These are phyloP conservation scores for Tulasnella sp. DNA, from an alignment of 768 basidiomycete genomes.

Conservation along the genomic window DNA sequence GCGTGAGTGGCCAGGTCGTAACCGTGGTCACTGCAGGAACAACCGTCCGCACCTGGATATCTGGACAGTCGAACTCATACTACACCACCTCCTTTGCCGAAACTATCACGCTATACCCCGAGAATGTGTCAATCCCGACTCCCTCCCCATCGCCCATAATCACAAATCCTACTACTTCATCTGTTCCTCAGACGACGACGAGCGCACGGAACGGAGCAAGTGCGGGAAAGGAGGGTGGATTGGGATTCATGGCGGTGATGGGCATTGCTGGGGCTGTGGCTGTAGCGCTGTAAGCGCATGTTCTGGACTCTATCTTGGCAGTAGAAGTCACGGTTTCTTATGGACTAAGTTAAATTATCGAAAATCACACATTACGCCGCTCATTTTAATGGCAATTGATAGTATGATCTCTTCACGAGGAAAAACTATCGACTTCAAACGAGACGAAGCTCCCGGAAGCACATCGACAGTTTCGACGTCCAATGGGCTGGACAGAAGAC, in stretches of 20 bases:
- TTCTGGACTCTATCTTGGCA: background rate
- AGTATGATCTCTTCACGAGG: too few relatives aligned
- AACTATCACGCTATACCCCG: background rate
- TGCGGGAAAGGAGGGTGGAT: background rate
- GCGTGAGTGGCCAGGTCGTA: too few relatives aligned
- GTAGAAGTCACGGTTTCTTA: too few relatives aligned
- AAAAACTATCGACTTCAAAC: too few relatives aligned
- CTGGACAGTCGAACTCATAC: background rate
- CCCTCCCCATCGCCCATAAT: background rate
- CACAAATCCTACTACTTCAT: background rate
- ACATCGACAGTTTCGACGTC: too few relatives aligned
- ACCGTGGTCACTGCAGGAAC: background rate
- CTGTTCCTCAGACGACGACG: background rate
- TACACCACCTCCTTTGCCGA: background rate
- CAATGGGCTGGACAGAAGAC: too few relatives aligned
- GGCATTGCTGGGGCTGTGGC: background rate
- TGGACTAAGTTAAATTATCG: too few relatives aligned
- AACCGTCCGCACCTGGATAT: background rate
- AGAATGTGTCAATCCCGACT: background rate
- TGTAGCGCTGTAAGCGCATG: background rate
- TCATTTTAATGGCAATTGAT: too few relatives aligned
- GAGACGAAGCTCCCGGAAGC: too few relatives aligned
- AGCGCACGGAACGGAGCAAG: background rate
- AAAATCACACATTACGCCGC: too few relatives aligned
- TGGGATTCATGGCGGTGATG: background rate